A percentile compares a stretch with the other conserved stretches of the same genome.
Evolutionary conservation across 2,329 filamentous ascomycete genomes (phyloP).

Genomic region (Apiospora arundinis): DNA sequence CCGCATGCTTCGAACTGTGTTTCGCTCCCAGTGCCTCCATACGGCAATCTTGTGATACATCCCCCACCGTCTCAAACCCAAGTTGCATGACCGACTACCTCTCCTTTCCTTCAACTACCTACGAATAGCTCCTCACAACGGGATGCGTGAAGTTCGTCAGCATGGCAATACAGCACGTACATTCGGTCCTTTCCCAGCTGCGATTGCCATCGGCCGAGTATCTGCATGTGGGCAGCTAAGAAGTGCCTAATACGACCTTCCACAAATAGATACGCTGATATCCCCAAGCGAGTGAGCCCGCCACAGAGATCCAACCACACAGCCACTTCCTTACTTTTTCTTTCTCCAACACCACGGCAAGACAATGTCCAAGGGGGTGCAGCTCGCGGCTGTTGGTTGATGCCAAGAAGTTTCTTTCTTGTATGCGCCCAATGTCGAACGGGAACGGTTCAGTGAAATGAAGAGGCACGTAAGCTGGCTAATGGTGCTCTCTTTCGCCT

Average conservation of each 20-base stretch:
- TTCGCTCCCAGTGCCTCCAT: neutral
- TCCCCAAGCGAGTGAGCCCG: slow-evolving; percentile 8
- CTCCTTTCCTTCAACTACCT: neutral
- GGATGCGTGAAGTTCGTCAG: neutral
- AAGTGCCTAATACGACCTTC: slow-evolving; percentile 14
- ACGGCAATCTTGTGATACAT: slow-evolving; percentile 5
- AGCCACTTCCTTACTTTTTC: slow-evolving; percentile 1
- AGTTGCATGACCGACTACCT: neutral
- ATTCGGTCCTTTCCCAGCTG: slow-evolving; percentile 2
- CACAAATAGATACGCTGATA: slow-evolving; percentile 6
- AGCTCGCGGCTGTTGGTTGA: slow-evolving; percentile 10
- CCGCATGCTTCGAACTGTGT: neutral
- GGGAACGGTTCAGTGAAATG: neutral
- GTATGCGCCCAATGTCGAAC: neutral
- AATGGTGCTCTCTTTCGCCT: neutral
- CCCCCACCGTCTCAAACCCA: neutral
- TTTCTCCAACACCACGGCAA: slow-evolving; percentile 10
- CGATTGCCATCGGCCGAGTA: slow-evolving; percentile 2
- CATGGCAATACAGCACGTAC: neutral
- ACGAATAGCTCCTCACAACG: neutral
- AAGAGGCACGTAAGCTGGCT: neutral
- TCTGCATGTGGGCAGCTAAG: slow-evolving; percentile 13
- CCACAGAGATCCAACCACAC: slow-evolving; percentile 12
- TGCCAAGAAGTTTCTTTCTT: neutral
- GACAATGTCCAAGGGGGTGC: neutral